Evolutionary conservation across 1,284 basidiomycete species (phyloP).

Genomic region (Apiotrichum gracile): DNA sequence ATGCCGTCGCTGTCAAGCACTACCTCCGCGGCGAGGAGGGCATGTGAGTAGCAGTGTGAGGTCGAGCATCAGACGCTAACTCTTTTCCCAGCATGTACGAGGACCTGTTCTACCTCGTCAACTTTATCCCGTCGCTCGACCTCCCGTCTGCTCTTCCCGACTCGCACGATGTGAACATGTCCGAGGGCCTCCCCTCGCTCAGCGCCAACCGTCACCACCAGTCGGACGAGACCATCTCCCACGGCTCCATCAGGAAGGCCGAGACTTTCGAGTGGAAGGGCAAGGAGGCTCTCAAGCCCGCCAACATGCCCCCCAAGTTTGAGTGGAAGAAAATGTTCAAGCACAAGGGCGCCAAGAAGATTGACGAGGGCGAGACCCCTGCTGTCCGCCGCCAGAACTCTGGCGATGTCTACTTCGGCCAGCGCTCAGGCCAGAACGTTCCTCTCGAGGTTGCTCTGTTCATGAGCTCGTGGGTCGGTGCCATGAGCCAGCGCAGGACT

Average conservation of each 20-base stretch:
- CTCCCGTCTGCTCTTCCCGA: constrained; percentile 17
- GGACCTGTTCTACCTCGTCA: constrained; percentile 41
- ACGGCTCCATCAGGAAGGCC: not conserved
- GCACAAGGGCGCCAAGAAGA: not conserved
- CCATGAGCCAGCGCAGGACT: constrained; percentile 57
- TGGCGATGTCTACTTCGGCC: not conserved
- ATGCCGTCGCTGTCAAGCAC: constrained; percentile 44
- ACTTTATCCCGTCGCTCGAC: constrained; percentile 36
- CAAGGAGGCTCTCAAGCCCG: constrained; percentile 43
- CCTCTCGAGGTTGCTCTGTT: constrained; percentile 69
- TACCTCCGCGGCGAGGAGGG: constrained; percentile 61
- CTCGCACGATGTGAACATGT: constrained; percentile 31
- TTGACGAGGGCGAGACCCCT: not conserved
- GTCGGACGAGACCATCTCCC: not conserved
- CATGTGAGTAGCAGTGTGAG: constrained; percentile 41
- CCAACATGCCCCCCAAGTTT: constrained; percentile 59
- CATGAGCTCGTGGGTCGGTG: constrained; percentile 61
- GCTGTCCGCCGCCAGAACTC: not conserved
- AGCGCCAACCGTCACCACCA: constrained; percentile 1
- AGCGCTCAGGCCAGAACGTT: constrained; percentile 4
- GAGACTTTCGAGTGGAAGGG: not conserved
- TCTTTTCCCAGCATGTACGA: constrained; percentile 36
- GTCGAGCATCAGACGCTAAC: not conserved
- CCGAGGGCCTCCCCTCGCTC: constrained; percentile 16
- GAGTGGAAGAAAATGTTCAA: constrained; percentile 63